Evolutionary conservation across 768 basidiomycete genomes (phyloP).

Genomic region (Serendipita sp.): DNA sequence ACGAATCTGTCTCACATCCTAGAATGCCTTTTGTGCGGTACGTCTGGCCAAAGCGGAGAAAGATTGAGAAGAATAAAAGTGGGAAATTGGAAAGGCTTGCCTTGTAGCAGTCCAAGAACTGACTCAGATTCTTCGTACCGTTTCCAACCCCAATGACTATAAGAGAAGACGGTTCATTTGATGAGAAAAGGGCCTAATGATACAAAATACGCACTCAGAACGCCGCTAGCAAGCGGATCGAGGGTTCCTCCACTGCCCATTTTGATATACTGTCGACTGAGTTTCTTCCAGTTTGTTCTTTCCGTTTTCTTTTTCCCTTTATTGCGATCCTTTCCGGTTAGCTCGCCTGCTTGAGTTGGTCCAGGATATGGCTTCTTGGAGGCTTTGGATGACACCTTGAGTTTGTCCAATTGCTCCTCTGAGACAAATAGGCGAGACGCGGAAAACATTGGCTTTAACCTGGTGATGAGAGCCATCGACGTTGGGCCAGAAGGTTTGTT

Average conservation of each 20-base stretch:
- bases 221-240: conserved; percentile 92
- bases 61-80: not conserved
- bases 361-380: conserved; percentile 23
- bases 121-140: conserved; percentile 72
- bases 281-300: conserved; percentile 13
- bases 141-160: conserved; percentile 64
- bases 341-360: conserved; percentile 12
- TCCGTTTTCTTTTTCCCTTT: conserved; percentile 28
- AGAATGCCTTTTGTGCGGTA: conserved; percentile 82
- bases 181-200: conserved; percentile 9
- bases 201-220: conserved; percentile 45
- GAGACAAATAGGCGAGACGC: conserved; percentile 61
- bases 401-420: conserved; percentile 6
- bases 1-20: conserved; percentile 88
- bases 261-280: conserved; percentile 38
- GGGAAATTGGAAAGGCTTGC: conserved; percentile 26
- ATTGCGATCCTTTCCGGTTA: conserved; percentile 25
- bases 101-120: conserved; percentile 83
- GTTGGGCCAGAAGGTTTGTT: conserved; percentile 86
- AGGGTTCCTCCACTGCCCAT: conserved; percentile 90
- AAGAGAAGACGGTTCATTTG: not conserved
- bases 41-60: conserved; percentile 37
- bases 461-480: conserved; percentile 81
- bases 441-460: conserved; percentile 63
- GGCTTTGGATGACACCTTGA: conserved; percentile 39